Base-by-base conservation (phyloP, 2,329 filamentous ascomycete genomes). In the Colletotrichum liriopes region DNA sequence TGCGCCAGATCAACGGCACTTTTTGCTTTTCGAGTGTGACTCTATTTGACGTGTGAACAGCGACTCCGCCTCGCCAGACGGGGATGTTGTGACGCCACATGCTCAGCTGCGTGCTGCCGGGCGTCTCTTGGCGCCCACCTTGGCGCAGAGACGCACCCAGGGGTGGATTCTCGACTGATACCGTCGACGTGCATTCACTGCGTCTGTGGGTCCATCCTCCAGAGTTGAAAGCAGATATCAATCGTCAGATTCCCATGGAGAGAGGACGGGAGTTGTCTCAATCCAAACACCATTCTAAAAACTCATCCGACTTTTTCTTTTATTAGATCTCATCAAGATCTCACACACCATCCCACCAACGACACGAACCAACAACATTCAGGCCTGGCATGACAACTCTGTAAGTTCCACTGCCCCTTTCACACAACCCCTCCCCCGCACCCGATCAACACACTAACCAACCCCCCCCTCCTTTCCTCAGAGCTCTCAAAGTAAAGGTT, bases 401-500 rank as follows among this genome's bases (percentile, higher is more conserved):
- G 59, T 62, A 23, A 3, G 59, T 20, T 6, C 5, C 12, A 5
- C 61, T 23, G 32, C 1, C 16, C 23, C 49, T 5, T 14, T 29
- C 43, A n/a, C 18, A 45, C 39, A 45, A 14, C 35, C 29, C 45
- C 23, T 29, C 11, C 16, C 41, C 23, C n/a, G 2, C 43, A 9
- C 29, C 18, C 23, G 54, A 58, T 47, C 60, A 41, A 64, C 43
- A 68, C 43, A 6, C 43, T 49, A n/a, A 59, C 55, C n/a, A 14
- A 43, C 4, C 39, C 16, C 54, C 12, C n/a, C 37, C 9, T 0
- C 29, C 23, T 26, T 26, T 26, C 23, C 23, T 26, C 55, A 87
- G 85, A 58, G 84, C 85, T 0, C 78, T 86, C 63, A 84, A 84
- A 74, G 79, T 83, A 54, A 82, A 82, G 66, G 71, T 85, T 72